Evolutionary conservation across 768 basidiomycete species (phyloP).

Genomic region (Leccinum imitatum): DNA sequence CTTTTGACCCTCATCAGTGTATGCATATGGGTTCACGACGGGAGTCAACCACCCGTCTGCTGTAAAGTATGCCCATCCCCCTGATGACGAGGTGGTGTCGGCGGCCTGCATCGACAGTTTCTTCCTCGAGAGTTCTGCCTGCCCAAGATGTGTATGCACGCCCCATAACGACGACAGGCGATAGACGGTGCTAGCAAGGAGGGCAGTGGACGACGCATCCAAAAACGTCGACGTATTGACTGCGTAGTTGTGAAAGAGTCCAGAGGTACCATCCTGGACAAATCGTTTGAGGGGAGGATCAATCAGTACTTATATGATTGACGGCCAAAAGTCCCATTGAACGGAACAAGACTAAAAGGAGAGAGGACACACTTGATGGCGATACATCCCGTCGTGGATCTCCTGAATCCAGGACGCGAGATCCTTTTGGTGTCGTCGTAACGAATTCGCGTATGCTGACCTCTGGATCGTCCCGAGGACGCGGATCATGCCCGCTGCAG

Average conservation of each 20-base stretch:
- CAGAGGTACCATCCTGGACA: conserved; percentile 9
- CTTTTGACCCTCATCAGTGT: conserved; percentile 42
- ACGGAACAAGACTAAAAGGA: neutral
- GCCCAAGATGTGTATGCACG: conserved; percentile 48
- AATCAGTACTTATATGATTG: neutral
- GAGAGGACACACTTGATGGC: conserved; percentile 46
- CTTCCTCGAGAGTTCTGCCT: conserved; percentile 56
- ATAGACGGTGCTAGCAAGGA: conserved; percentile 77
- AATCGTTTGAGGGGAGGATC: neutral
- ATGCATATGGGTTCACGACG: conserved; percentile 73
- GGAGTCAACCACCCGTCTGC: conserved; percentile 67
- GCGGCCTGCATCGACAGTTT: conserved; percentile 30
- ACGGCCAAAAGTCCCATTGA: neutral
- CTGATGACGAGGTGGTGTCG: conserved; percentile 5
- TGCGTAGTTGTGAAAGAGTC: conserved; percentile 68
- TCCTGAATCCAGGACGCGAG: conserved; percentile 66
- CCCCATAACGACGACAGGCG: conserved; percentile 58
- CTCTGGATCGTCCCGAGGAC: conserved; percentile 73
- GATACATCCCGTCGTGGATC: conserved; percentile 73
- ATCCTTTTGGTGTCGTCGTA: conserved; percentile 55
- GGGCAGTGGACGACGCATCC: conserved; percentile 71
- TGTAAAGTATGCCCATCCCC: conserved; percentile 48
- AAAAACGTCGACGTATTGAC: conserved; percentile 58
- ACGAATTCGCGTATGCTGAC: conserved; percentile 50
- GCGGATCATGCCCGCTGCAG: conserved; percentile 82